A percentile compares a stretch with the other conserved stretches of the same genome.
Conservation (phyloP, 2,329 filamentous ascomycete species). For the Leptoxyphium fumago region DNA sequence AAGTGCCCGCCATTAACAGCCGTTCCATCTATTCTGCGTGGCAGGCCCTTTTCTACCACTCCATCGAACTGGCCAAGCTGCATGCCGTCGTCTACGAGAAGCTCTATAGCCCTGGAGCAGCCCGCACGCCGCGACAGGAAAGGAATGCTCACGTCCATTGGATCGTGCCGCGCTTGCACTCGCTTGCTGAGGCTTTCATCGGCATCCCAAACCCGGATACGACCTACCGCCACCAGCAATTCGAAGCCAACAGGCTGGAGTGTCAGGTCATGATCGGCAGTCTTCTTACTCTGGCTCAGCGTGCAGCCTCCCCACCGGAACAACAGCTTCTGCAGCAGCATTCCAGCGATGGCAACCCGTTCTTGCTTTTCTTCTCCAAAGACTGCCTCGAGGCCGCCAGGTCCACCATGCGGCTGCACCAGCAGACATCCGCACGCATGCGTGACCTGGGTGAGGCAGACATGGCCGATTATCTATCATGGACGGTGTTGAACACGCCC, state of each 20-base stretch:
- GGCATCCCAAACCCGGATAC: not conserved
- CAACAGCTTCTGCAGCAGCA: not conserved
- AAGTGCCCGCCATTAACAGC: slow-evolving; percentile 6
- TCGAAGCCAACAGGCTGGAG: not conserved
- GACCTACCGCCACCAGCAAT: not conserved
- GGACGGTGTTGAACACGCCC: slow-evolving; percentile 35
- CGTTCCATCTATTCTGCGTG: not conserved
- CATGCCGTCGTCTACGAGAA: slow-evolving; percentile 46
- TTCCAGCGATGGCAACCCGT: slow-evolving; percentile 3
- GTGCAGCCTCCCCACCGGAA: not conserved
- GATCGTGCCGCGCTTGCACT: not conserved
- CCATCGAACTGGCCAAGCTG: slow-evolving; percentile 42
- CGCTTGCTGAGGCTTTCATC: not conserved
- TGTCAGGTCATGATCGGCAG: not conserved
- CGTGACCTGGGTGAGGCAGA: slow-evolving; percentile 1
- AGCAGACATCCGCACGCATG: not conserved
- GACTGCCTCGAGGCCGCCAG: slow-evolving; percentile 5
- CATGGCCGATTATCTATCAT: slow-evolving; percentile 15
- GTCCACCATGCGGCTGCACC: slow-evolving; percentile 2
- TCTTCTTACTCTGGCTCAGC: not conserved
- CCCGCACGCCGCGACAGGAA: not conserved
- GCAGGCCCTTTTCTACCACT: slow-evolving; percentile 31
- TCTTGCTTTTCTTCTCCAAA: not conserved
- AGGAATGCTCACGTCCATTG: not conserved
- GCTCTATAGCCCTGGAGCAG: slow-evolving; percentile 28